A percentile compares a stretch with the other conserved stretches of the same genome.
phyloP scores from a whole-genome alignment of 306 rosid genomes.

The Fagus sylvatica region DNA sequence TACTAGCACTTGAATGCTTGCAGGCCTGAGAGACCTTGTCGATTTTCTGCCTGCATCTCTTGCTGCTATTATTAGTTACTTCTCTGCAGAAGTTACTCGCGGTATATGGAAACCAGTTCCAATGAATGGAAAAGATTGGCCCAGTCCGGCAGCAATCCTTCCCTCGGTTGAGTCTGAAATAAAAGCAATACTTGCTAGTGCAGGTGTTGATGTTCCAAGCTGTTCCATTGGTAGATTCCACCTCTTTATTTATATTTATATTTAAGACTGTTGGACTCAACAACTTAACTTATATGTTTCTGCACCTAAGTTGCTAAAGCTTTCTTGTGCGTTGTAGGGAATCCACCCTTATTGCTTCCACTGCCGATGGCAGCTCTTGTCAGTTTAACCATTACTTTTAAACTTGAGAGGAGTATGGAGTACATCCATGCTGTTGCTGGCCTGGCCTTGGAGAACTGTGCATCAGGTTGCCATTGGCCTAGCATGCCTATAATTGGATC shows the following conservation, averaged over 20 bases:
- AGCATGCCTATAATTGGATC: conserved; percentile 67
- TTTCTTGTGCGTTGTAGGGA: conserved; percentile 33
- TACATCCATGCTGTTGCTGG: conserved; percentile 70
- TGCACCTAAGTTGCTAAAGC: background rate
- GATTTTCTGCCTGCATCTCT: conserved; percentile 84
- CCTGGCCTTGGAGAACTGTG: conserved; percentile 70
- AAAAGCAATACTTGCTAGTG: conserved; percentile 57
- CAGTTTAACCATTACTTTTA: conserved; percentile 81
- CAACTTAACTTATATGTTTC: background rate
- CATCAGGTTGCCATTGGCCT: conserved; percentile 76
- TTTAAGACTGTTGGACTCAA: background rate
- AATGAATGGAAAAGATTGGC: conserved; percentile 93
- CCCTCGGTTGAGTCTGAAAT: conserved; percentile 60
- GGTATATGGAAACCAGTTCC: conserved; percentile 81
- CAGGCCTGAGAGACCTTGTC: conserved; percentile 81
- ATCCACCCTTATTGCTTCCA: conserved; percentile 60
- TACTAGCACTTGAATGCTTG: conserved; percentile 34
- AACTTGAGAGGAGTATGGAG: conserved; percentile 66
- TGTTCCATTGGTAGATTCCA: conserved; percentile 51
- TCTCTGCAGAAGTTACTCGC: conserved; percentile 76
- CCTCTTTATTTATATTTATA: conserved; percentile 16
- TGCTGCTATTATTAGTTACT: conserved; percentile 69
- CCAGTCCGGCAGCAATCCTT: conserved; percentile 76
- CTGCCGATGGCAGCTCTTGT: conserved; percentile 86
- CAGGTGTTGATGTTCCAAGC: conserved; percentile 65